phyloP scores from a whole-genome alignment of 2,329 filamentous ascomycete genomes.

The Colletotrichum sp. region DNA sequence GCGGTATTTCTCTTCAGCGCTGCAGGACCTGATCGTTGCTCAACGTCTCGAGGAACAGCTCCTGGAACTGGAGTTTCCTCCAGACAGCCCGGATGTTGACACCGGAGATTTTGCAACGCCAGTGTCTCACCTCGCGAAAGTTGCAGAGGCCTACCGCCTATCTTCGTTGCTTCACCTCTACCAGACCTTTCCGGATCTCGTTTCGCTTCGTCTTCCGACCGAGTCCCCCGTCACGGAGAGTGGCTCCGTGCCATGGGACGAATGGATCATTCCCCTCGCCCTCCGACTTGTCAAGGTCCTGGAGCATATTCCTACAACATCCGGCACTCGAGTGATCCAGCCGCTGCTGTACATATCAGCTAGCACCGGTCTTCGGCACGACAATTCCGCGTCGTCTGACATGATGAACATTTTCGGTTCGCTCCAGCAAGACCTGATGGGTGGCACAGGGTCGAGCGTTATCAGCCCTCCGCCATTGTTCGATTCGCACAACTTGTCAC shows the following conservation, averaged over 20 bases:
- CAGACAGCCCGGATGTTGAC: slow-evolving; percentile 25
- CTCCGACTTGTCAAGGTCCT: slow-evolving; percentile 36
- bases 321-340: slow-evolving; percentile 41
- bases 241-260: slow-evolving; percentile 34
- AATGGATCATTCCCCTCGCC: slow-evolving; percentile 40
- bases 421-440: slow-evolving; percentile 17
- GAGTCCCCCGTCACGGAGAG: slow-evolving; percentile 12
- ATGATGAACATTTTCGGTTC: background rate
- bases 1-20: slow-evolving; percentile 27
- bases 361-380: slow-evolving; percentile 36
- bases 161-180: slow-evolving; percentile 43
- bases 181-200: slow-evolving; percentile 40
- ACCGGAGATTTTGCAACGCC: slow-evolving; percentile 33
- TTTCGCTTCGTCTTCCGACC: slow-evolving; percentile 31
- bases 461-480: background rate
- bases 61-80: slow-evolving; percentile 31
- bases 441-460: background rate
- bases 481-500: background rate
- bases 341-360: slow-evolving; percentile 41
- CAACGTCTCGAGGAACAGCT: slow-evolving; percentile 38
- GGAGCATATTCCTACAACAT: slow-evolving; percentile 37
- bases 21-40: slow-evolving; percentile 36
- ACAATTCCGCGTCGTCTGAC: slow-evolving; percentile 8
- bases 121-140: slow-evolving; percentile 33
- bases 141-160: slow-evolving; percentile 42